These are phyloP conservation scores for Gnaphalium uliginosum DNA, from an alignment of 129 eudicot species.

Conservation along the genomic window DNA sequence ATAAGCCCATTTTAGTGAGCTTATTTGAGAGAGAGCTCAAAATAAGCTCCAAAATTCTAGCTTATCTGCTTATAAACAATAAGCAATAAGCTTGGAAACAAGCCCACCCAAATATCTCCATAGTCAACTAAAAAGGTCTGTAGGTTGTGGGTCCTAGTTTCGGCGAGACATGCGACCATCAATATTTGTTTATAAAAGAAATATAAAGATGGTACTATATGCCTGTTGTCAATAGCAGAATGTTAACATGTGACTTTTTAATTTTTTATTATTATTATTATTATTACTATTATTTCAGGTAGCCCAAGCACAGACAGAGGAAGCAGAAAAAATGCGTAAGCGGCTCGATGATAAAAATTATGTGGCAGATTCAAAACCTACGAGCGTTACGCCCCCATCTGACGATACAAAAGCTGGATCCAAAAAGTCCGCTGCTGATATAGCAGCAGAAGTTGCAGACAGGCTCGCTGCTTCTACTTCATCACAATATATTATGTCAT, in stretches of 20 bases:
- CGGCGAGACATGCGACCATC: background rate
- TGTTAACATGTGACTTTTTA: background rate
- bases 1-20: too few species aligned
- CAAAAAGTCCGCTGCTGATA: slow-evolving; percentile 63
- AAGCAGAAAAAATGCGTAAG: slow-evolving; percentile 56
- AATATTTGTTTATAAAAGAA: background rate
- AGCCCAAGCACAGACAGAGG: slow-evolving; percentile 79
- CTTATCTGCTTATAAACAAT: too few species aligned
- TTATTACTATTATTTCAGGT: slow-evolving; percentile 50
- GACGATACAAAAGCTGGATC: slow-evolving; percentile 19
- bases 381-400: slow-evolving; percentile 29
- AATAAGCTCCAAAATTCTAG: too few species aligned
- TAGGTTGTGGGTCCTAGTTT: too few species aligned
- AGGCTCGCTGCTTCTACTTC: slow-evolving; percentile 87
- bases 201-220: too few species aligned
- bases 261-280: too few species aligned
- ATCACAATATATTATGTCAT: slow-evolving; percentile 80
- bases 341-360: slow-evolving; percentile 64
- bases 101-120: too few species aligned
- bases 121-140: too few species aligned
- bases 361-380: slow-evolving; percentile 46
- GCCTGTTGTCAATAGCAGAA: background rate
- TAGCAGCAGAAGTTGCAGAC: slow-evolving; percentile 95
- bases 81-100: too few species aligned
- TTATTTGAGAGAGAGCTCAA: too few species aligned